Base-by-base conservation (phyloP, 768 basidiomycete genomes). In the Tephrocybe rancida region DNA sequence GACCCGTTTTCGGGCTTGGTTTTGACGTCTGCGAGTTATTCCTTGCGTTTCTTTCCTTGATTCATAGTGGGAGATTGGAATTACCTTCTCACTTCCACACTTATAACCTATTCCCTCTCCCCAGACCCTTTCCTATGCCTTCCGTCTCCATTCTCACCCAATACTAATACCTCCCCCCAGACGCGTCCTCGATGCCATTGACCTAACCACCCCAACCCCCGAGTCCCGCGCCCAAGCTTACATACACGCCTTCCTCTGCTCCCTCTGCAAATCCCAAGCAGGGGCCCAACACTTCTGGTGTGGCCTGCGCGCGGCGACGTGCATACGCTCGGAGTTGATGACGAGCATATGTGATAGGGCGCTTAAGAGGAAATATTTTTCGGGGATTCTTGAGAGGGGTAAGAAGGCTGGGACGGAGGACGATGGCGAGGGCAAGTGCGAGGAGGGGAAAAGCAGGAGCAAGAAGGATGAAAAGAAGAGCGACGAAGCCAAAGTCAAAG, bases 311-410 rank as follows among this genome's bases (percentile, higher is more conserved):
- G 90, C 85, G 0, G 66, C 77, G 3, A 87, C 86, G 1, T 78
- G 89, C 19, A 83, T 91, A 3, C 85, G 89, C 7, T 79, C 80
- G 8, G 88, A 90, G 68, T 78, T 95, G n/a, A 93, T 92, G 85
- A 85, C 89, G 0, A 70, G 85, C 1, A 90, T 95, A 50, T 95
- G 94, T 63, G 89, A 93, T 67, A 97, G 96, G 66, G 82, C 92
- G 1, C 70, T 96, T 30, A 88, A 87, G 67, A 74, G 94, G 27
- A 87, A 84, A 63, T 92, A 95, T 64, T 90, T 85, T 54, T 90
- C 90, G 0, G 94, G 93, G 1, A 73, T 92, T 32, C 74, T 90
- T 8, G 76, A 83, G 56, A 71, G 73, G 7, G 67, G 66, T 11
- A 64, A 61, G 4, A 61, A 60, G 88, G 92, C 67, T 95, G 13